Evolutionary conservation across 2,329 filamentous ascomycete genomes (phyloP).

Genomic region (Hymenoscyphus salicellus): DNA sequence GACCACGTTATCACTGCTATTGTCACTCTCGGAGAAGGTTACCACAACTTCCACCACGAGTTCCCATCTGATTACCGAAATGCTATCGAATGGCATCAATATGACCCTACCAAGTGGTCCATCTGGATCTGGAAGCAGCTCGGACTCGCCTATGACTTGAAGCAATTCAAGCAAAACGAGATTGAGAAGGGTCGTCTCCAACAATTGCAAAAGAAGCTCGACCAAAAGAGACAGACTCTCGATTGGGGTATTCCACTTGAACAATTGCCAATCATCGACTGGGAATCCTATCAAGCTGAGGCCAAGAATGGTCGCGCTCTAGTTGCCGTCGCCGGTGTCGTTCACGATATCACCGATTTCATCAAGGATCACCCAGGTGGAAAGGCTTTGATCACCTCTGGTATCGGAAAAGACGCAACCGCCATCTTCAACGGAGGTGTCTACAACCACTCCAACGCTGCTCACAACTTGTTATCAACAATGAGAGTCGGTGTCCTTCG

Average conservation of each 20-base stretch:
- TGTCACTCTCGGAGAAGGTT: constrained; percentile 81
- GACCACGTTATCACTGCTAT: constrained; percentile 84
- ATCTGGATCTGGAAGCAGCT: constrained; percentile 84
- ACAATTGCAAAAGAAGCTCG: constrained; percentile 88
- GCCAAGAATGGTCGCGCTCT: constrained; percentile 75
- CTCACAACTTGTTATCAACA: constrained; percentile 82
- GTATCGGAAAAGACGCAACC: constrained; percentile 82
- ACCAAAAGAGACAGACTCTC: constrained; percentile 76
- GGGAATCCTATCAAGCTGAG: constrained; percentile 80
- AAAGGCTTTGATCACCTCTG: constrained; percentile 78
- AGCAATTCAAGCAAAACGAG: constrained; percentile 88
- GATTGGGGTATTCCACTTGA: constrained; percentile 86
- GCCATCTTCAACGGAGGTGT: constrained; percentile 91
- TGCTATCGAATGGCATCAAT: constrained; percentile 86
- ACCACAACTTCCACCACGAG: constrained; percentile 96
- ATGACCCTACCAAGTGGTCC: constrained; percentile 87
- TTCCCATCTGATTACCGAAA: constrained; percentile 93
- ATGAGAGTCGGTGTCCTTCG: constrained; percentile 86
- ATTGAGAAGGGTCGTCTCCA: constrained; percentile 89
- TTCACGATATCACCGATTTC: constrained; percentile 81
- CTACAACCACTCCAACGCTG: constrained; percentile 85
- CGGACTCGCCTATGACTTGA: constrained; percentile 80
- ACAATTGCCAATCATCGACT: constrained; percentile 79
- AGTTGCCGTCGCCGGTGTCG: constrained; percentile 75
- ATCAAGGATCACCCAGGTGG: constrained; percentile 89